Evolutionary conservation across 768 basidiomycete genomes (phyloP).

Genomic region (Holtermanniella nyarrowii): DNA sequence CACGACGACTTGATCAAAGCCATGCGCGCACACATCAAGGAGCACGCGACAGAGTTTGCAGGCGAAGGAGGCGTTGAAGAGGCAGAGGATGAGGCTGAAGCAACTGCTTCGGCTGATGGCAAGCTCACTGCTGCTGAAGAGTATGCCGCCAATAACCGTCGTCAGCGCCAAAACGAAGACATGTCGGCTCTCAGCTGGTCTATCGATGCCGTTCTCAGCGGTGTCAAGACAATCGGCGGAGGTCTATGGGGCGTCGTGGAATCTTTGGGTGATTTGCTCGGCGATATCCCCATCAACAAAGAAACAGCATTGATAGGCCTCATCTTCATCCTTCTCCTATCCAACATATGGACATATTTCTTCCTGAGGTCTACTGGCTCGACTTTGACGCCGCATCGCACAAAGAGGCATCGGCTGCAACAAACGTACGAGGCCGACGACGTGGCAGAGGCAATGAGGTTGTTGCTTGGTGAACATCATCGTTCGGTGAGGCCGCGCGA

Average conservation of each 20-base stretch:
- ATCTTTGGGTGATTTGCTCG: conserved; percentile 16
- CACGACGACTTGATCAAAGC: conserved; percentile 70
- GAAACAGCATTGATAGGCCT: conserved; percentile 13
- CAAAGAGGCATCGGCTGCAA: conserved; percentile 3
- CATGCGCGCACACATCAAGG: conserved; percentile 79
- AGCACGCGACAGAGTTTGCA: conserved; percentile 80
- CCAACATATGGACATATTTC: conserved; percentile 35
- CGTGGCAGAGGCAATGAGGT: conserved; percentile 16
- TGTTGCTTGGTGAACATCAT: conserved; percentile 5
- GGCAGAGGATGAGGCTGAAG: conserved; percentile 35
- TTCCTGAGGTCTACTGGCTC: conserved; percentile 9
- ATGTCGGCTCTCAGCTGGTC: conserved; percentile 19
- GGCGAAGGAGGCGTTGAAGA: conserved; percentile 56
- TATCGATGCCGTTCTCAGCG: conserved; percentile 23
- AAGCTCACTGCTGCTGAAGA: conserved; percentile 13
- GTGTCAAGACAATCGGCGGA: conserved; percentile 16
- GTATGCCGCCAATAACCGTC: conserved; percentile 19
- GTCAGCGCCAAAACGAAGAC: conserved; percentile 24
- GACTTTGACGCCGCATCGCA: conserved; percentile 1
- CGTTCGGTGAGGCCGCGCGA: too few species aligned
- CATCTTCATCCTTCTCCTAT: conserved; percentile 23
- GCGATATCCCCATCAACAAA: conserved; percentile 16
- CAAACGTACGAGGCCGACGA: conserved; percentile 4
- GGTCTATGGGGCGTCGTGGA: conserved; percentile 19
- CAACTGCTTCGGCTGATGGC: background rate